Evolutionary conservation across 768 basidiomycete genomes (phyloP), one percentile per base, ranked within the genome.

Genomic region (Terana coerulea): DNA sequence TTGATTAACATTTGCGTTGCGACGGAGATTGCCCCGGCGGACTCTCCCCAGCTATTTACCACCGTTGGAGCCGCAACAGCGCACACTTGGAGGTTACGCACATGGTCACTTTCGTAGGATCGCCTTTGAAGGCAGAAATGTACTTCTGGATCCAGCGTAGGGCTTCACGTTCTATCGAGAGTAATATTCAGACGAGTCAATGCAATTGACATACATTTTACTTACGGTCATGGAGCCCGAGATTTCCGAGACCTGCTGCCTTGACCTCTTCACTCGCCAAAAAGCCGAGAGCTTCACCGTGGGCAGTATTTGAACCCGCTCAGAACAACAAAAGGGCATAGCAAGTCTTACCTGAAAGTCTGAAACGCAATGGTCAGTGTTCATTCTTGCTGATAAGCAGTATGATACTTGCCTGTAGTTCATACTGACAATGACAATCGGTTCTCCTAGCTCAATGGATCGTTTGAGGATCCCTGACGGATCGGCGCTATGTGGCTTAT

Each of bases 361-460:
- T 21, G 5, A 9, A 31, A 21, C 26, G 30, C 11, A 40, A 10
- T 10, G 19, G 12, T 28, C 15, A 10, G 10, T 8, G 25, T 4
- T 30, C 24, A 9, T n/a, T 24, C 8, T 4, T 30, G 10, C n/a
- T 6, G 7, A 5, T 25, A 17, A 21, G 19, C 28, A 12, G 19
- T 26, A 53, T 26, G 7, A 21, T 9, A 51, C 62, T 47, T 15
- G 70, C 71, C 71, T 66, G 47, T 83, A 82, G 59, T 82, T 82
- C 66, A 80, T 74, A 52, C 74, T 75, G 11, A 81, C 80, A 54
- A 73, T 80, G 26, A 83, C 63, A 14, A 79, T 68, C 1, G 80
- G 79, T 40, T 67, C 59, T 1, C 67, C 68, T 12, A 80, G 55
- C 1, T 65, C 63, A 7, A 78, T 67, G 0, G 79, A 80, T 14